Percentiles rank a stretch among this genome's conserved stretches.
Evolutionary conservation across 306 rosid species (phyloP).

Genomic region (Dalbergia cochinchinensis): DNA sequence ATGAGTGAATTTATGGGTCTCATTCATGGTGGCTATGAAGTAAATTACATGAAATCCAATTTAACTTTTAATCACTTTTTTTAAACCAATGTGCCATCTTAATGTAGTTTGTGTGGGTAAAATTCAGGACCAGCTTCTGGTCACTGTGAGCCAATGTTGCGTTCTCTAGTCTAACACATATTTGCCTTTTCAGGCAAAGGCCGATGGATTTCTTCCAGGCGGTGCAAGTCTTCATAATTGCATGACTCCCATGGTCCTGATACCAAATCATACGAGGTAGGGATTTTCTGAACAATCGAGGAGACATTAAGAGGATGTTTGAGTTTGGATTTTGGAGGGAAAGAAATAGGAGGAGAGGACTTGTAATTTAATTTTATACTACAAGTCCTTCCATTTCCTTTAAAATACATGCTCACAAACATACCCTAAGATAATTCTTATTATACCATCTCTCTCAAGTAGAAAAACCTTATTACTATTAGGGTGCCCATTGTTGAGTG

Average conservation of each 20-base stretch:
- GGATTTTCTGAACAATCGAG: constrained; percentile 26
- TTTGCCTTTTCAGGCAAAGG: constrained; percentile 75
- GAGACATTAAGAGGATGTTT: too few species aligned
- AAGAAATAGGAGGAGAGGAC: too few species aligned
- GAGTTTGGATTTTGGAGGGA: too few species aligned
- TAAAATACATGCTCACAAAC: too few species aligned
- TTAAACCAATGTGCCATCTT: background rate
- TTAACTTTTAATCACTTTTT: background rate
- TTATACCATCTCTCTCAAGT: background rate
- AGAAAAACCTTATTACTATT: background rate
- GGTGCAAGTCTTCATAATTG: constrained; percentile 98
- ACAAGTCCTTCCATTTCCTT: too few species aligned
- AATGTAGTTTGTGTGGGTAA: constrained; percentile 3
- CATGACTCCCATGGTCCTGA: constrained; percentile 99
- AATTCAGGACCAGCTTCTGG: background rate
- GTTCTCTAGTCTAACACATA: constrained; percentile 7
- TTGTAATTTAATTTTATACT: too few species aligned
- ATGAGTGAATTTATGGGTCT: constrained; percentile 99
- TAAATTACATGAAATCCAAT: constrained; percentile 25
- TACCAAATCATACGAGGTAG: constrained; percentile 92
- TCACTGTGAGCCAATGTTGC: constrained; percentile 13
- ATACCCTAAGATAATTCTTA: constrained; percentile 10
- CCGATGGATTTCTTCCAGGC: constrained; percentile 87
- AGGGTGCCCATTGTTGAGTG: background rate
- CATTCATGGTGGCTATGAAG: constrained; percentile 94